Percentiles rank a stretch among this genome's conserved stretches.
Evolutionary conservation across 305 asterid species (phyloP).

Genomic region (Fraxinus greggii): DNA sequence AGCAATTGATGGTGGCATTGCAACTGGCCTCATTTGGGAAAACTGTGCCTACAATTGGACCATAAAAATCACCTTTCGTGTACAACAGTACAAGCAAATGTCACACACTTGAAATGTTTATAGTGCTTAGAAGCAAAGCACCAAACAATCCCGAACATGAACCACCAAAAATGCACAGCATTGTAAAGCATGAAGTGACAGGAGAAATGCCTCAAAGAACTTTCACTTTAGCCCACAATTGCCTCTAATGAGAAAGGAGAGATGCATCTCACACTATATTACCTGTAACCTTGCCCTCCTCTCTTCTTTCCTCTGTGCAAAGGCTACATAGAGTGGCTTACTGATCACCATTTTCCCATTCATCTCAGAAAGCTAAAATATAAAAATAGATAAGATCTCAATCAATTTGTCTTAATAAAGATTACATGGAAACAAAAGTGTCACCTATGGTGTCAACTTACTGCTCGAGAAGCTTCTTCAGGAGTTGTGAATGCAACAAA

Average conservation of each 20-base stretch:
- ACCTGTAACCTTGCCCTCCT: constrained; percentile 48
- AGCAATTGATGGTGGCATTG: constrained; percentile 43
- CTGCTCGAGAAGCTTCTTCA: constrained; percentile 45
- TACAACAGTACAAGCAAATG: not conserved
- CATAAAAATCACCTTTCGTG: not conserved
- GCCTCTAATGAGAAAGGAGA: not conserved
- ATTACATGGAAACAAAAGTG: not conserved
- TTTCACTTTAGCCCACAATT: not conserved
- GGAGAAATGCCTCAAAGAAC: not conserved
- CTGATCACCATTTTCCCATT: constrained; percentile 38
- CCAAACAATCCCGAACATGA: not conserved
- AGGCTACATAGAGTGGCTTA: constrained; percentile 47
- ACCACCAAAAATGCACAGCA: not conserved
- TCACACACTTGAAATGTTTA: not conserved
- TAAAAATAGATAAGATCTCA: not conserved
- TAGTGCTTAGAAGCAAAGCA: not conserved
- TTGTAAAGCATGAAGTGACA: not conserved
- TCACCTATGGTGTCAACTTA: constrained; percentile 14
- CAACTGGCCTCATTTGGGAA: constrained; percentile 50
- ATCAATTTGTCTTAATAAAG: not conserved
- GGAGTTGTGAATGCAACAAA: constrained; percentile 41
- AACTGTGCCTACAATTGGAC: constrained; percentile 42
- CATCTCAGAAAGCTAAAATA: constrained; percentile 35
- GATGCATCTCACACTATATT: not conserved
- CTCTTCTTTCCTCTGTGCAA: constrained; percentile 47